phyloP scores from a whole-genome alignment of 208 protist genomes.

The Leishmania tarentolae region DNA sequence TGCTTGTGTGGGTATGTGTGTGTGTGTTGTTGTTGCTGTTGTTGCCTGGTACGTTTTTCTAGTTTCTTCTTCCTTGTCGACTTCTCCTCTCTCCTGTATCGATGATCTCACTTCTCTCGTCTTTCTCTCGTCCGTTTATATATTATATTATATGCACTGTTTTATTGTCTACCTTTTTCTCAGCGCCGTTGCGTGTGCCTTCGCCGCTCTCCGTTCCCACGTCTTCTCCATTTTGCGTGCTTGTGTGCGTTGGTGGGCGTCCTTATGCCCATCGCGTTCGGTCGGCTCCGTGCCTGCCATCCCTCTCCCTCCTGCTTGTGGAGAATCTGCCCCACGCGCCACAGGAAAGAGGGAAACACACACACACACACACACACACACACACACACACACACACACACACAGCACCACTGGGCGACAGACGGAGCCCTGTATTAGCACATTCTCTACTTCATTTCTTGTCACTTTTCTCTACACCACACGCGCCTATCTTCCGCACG shows the following conservation, averaged over 20 bases:
- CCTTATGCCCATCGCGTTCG: background rate
- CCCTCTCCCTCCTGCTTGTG: background rate
- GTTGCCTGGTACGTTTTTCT: background rate
- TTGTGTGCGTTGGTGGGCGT: background rate
- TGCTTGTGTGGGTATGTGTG: slow-evolving; percentile 4
- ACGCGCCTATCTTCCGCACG: background rate
- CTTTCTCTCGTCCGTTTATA: background rate
- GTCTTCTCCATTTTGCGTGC: background rate
- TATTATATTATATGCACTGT: background rate
- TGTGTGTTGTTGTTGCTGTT: background rate
- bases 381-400: background rate
- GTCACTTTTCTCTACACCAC: background rate
- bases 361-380: background rate
- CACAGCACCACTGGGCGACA: background rate
- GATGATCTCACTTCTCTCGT: background rate
- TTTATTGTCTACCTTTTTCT: background rate
- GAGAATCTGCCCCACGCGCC: too few relatives aligned
- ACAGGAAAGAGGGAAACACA: background rate
- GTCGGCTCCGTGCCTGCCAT: background rate
- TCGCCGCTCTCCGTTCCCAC: background rate
- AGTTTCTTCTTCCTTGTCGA: background rate
- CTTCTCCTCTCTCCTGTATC: slow-evolving; percentile 8
- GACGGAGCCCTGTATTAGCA: background rate
- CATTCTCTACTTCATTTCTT: background rate
- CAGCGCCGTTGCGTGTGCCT: background rate